phyloP scores from a whole-genome alignment of 2,329 filamentous ascomycete species.

The Pseudogymnoascus sp. region DNA sequence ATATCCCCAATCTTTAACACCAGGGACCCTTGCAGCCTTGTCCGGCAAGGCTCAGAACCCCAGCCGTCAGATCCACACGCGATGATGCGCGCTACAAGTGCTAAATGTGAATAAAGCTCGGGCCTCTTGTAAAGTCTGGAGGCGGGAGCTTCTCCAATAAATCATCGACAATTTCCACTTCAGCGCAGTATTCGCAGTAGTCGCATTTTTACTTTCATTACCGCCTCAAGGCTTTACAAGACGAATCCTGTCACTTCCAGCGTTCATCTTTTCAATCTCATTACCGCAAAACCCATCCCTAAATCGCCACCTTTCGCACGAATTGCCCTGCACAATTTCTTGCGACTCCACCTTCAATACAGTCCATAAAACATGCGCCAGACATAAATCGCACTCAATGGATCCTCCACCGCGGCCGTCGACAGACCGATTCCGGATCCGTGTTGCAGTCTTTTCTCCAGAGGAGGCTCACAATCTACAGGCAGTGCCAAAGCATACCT shows the following conservation, averaged over 20 bases:
- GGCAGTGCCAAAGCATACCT: constrained; percentile 1
- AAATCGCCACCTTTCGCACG: neutral
- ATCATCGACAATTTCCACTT: neutral
- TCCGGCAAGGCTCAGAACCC: neutral
- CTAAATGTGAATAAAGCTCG: neutral
- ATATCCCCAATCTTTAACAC: neutral
- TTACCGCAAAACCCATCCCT: neutral
- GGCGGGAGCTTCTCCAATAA: constrained; percentile 6
- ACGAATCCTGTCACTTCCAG: neutral
- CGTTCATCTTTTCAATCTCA: neutral
- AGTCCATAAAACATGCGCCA: neutral
- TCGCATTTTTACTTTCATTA: neutral
- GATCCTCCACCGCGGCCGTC: constrained; percentile 7
- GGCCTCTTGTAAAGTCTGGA: constrained; percentile 4
- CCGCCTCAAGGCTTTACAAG: neutral
- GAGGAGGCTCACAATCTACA: neutral
- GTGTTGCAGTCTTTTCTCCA: constrained; percentile 9
- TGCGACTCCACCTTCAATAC: neutral
- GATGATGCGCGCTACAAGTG: neutral
- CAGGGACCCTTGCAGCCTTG: constrained; percentile 1
- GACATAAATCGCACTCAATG: constrained; percentile 10
- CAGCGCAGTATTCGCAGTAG: neutral
- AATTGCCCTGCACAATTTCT: neutral
- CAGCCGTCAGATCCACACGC: neutral
- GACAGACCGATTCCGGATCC: constrained; percentile 9